Evolutionary conservation across 768 basidiomycete genomes (phyloP).

Genomic region (Exsudoporus frostii): DNA sequence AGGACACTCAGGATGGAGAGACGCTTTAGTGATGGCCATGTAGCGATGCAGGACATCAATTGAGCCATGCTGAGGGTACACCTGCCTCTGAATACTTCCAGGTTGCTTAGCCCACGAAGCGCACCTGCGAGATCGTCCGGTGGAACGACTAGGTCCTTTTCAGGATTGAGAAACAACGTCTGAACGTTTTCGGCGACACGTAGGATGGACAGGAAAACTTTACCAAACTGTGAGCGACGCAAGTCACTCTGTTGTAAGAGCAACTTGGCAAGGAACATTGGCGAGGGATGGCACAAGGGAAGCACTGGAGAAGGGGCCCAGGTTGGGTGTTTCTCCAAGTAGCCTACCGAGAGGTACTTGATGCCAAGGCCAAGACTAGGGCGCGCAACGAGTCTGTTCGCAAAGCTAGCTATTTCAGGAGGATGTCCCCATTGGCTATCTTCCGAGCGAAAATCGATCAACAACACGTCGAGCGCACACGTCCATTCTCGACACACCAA

Average conservation of each 20-base stretch:
- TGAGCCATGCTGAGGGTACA: slow-evolving; percentile 1
- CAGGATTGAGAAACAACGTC: not conserved
- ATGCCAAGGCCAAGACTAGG: slow-evolving; percentile 5
- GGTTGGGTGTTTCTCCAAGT: slow-evolving; percentile 3
- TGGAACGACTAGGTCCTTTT: not conserved
- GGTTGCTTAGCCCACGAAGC: not conserved
- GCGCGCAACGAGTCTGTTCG: not conserved
- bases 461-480: slow-evolving; percentile 8
- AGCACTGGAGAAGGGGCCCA: not conserved
- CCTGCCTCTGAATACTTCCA: not conserved
- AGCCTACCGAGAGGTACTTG: slow-evolving; percentile 6
- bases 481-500: slow-evolving; percentile 11
- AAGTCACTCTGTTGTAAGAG: not conserved
- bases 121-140: not conserved
- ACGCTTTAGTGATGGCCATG: slow-evolving; percentile 8
- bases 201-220: slow-evolving; percentile 3
- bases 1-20: not conserved
- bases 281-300: not conserved
- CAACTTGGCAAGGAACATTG: not conserved
- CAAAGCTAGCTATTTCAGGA: slow-evolving; percentile 6
- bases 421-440: not conserved
- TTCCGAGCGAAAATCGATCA: slow-evolving; percentile 7
- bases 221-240: not conserved
- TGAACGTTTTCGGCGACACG: not conserved
- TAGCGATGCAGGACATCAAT: not conserved